Percentiles rank a stretch among this genome's conserved stretches.
Conservation (phyloP, 495 filamentous ascomycete species). For the Aspergillus incahuasiensis region DNA sequence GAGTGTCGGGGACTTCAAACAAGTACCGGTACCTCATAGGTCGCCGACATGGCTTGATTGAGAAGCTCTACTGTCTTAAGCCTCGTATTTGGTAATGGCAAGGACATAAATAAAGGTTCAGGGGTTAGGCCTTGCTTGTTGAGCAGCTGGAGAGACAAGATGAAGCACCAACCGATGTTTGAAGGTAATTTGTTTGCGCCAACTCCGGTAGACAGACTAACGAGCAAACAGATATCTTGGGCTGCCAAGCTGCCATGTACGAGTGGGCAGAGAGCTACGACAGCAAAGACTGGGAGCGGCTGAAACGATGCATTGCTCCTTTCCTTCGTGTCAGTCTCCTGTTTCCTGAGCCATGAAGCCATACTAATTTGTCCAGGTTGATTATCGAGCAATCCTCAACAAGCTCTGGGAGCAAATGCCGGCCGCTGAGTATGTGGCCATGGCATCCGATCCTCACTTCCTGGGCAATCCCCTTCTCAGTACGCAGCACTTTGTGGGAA, state of each 20-base stretch:
- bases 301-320: slow-evolving; percentile 67
- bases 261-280: slow-evolving; percentile 86
- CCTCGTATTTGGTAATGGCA: neutral
- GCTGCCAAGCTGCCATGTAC: slow-evolving; percentile 30
- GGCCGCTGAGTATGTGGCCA: slow-evolving; percentile 64
- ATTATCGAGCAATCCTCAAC: slow-evolving; percentile 44
- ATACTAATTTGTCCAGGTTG: slow-evolving; percentile 37
- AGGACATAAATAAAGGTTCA: too few relatives aligned
- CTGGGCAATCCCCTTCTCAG: slow-evolving; percentile 66
- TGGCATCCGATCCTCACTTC: slow-evolving; percentile 62
- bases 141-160: neutral
- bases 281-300: slow-evolving; percentile 71
- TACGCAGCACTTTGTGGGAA: slow-evolving; percentile 75
- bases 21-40: neutral
- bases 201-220: neutral
- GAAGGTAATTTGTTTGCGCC: neutral
- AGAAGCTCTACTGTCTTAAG: neutral
- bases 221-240: neutral
- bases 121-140: too few relatives aligned
- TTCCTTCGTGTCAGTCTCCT: slow-evolving; percentile 47
- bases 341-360: neutral
- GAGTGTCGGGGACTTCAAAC: neutral
- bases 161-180: neutral
- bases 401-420: slow-evolving; percentile 66
- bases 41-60: neutral